A percentile compares a stretch with the other conserved stretches of the same genome.
Conservation (phyloP, 2,329 filamentous ascomycete species). For the Aspergillus phoenicis region DNA sequence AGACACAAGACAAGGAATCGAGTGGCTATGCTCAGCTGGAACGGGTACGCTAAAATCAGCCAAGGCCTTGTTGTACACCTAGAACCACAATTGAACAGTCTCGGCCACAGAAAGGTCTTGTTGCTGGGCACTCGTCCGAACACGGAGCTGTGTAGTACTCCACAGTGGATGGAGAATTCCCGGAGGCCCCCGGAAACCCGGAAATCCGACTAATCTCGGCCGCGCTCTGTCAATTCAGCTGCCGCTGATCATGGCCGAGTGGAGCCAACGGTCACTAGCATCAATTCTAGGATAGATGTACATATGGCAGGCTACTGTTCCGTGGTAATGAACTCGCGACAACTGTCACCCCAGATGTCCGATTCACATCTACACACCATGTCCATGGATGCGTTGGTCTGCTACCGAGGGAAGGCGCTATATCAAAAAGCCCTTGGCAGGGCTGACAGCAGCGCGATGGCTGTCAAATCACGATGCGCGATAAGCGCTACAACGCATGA, state of each 20-base stretch:
- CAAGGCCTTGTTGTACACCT: too few species aligned
- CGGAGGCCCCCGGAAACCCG: neutral
- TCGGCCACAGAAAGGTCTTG: too few species aligned
- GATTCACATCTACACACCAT: neutral
- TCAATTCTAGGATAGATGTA: neutral
- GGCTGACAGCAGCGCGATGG: neutral
- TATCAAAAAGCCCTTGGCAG: neutral
- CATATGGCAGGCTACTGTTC: neutral
- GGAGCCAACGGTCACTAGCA: neutral
- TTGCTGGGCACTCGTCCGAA: too few species aligned
- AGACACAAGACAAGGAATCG: too few species aligned
- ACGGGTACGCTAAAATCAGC: too few species aligned
- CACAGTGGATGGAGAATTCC: neutral
- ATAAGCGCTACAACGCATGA: neutral
- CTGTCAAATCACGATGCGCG: neutral
- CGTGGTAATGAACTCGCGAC: neutral
- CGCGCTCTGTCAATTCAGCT: neutral
- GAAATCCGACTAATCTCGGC: neutral
- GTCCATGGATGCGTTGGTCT: neutral
- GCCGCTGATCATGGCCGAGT: neutral
- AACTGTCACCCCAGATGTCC: neutral
- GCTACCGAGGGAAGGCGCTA: neutral
- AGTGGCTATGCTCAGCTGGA: too few species aligned
- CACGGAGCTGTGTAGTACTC: too few species aligned
- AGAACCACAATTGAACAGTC: too few species aligned